Evolutionary conservation across 2,329 filamentous ascomycete species (phyloP), one percentile per base, ranked within the genome.

Genomic region (Albifimbria verrucaria): DNA sequence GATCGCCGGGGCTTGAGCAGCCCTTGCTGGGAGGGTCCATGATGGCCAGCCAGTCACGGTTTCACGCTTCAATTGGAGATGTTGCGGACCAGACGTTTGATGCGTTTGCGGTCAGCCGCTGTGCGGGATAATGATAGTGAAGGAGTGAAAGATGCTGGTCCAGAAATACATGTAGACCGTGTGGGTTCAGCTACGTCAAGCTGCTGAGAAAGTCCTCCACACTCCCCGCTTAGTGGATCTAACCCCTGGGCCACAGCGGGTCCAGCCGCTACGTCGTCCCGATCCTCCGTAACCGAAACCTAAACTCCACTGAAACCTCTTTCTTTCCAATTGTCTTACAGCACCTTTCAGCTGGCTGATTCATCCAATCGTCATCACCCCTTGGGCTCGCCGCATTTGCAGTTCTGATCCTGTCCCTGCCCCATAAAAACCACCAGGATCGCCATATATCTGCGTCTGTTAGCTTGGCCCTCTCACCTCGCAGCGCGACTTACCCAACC

Each of bases 11-110:
- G 51, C 5, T 54, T 53, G 15, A 70, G 62, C 23, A 70, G 66
- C 17, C 67, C 63, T 55, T 68, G 62, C 41, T 61, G 63, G 50
- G 65, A 68, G 20, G 62, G 65, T 70, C 68, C 65, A 48, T 48
- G 11, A 11, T 21, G 46, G 25, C 7, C n/a, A 12, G 42, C 42
- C 20, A 24, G 42, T 39, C 42, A 15, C 42, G 42, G 22, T 22
- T 24, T 24, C n/a, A n/a, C n/a, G n/a, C n/a, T n/a, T n/a, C n/a
- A n/a, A n/a, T n/a, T n/a, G n/a, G n/a, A n/a, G n/a, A n/a, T n/a
- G n/a, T n/a, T n/a, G n/a, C n/a, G n/a, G n/a, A n/a, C n/a, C n/a
- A n/a, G n/a, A n/a, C n/a, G n/a, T n/a, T 25, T 6, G 6, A 18
- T 25, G 25, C n/a, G 45, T n/a, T 17, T 17, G 22, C 7, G 5